phyloP scores from a whole-genome alignment of 768 basidiomycete species.

The Lyophyllum atratum region DNA sequence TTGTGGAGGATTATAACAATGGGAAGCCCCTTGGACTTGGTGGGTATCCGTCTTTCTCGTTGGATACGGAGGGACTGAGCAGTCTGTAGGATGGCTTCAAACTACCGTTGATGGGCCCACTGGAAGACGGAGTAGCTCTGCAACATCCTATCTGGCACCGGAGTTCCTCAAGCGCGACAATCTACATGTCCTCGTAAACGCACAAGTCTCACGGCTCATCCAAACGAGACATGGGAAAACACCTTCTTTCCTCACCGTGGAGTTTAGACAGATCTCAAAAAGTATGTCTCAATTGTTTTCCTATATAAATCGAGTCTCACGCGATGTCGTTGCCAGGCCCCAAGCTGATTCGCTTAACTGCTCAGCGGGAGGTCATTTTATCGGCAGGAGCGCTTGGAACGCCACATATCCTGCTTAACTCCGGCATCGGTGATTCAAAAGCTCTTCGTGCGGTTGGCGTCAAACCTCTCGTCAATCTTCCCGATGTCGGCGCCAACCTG shows the following conservation, averaged over 20 bases:
- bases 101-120: conserved; percentile 17
- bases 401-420: conserved; percentile 25
- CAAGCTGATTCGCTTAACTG: conserved; percentile 12
- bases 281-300: background rate
- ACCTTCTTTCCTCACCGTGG: conserved; percentile 12
- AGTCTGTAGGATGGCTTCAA: conserved; percentile 8
- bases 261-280: conserved; percentile 4
- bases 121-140: conserved; percentile 30
- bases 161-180: conserved; percentile 27
- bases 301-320: background rate
- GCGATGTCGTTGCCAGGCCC: background rate
- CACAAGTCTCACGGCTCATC: conserved; percentile 24
- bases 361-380: conserved; percentile 30
- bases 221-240: conserved; percentile 8
- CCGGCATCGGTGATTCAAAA: conserved; percentile 14
- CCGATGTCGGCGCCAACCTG: conserved; percentile 23
- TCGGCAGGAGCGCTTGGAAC: conserved; percentile 30
- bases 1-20: conserved; percentile 25
- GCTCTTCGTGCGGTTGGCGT: conserved; percentile 12
- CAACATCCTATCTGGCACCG: conserved; percentile 31
- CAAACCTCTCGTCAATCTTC: conserved; percentile 18
- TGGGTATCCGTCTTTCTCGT: background rate
- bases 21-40: background rate
- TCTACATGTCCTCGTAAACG: conserved; percentile 28
- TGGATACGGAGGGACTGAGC: background rate